phyloP scores from a whole-genome alignment of 768 basidiomycete genomes.

The Hericium erinaceus region DNA sequence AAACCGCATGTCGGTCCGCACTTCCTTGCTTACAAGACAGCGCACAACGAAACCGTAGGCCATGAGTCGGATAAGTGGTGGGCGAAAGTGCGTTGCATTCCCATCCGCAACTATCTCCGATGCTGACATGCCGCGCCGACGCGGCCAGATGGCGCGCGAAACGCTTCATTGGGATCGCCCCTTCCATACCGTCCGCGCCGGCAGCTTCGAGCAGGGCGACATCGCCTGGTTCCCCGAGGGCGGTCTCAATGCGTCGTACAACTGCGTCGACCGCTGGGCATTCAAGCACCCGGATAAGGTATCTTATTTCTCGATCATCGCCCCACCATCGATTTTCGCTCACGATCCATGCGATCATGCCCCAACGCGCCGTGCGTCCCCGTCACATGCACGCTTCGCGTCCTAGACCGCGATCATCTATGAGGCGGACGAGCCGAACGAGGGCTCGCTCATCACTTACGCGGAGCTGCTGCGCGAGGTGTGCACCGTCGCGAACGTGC shows the following conservation, averaged over 20 bases:
- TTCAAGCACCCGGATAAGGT: slow-evolving; percentile 82
- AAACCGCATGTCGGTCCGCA: slow-evolving; percentile 74
- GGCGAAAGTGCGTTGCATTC: slow-evolving; percentile 46
- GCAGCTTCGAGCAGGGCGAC: slow-evolving; percentile 77
- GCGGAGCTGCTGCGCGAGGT: slow-evolving; percentile 86
- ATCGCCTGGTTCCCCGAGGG: slow-evolving; percentile 97
- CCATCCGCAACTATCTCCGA: too few relatives aligned
- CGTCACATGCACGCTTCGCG: neutral
- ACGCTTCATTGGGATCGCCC: slow-evolving; percentile 82
- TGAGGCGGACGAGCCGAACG: slow-evolving; percentile 90
- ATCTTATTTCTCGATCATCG: neutral
- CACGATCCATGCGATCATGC: neutral
- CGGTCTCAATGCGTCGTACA: slow-evolving; percentile 86
- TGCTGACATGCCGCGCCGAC: neutral
- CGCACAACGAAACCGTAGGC: slow-evolving; percentile 67
- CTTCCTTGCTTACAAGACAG: slow-evolving; percentile 59
- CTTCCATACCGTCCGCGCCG: slow-evolving; percentile 79
- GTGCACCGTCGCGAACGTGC: slow-evolving; percentile 82
- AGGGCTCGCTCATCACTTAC: slow-evolving; percentile 71
- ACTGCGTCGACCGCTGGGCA: slow-evolving; percentile 96
- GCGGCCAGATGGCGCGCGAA: slow-evolving; percentile 53
- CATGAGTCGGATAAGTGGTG: slow-evolving; percentile 80
- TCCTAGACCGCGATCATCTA: slow-evolving; percentile 88
- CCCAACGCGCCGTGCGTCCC: neutral
- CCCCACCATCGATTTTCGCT: neutral